Evolutionary conservation across 164 flowering plant genomes (phyloP).

Genomic region (Vitis riparia): DNA sequence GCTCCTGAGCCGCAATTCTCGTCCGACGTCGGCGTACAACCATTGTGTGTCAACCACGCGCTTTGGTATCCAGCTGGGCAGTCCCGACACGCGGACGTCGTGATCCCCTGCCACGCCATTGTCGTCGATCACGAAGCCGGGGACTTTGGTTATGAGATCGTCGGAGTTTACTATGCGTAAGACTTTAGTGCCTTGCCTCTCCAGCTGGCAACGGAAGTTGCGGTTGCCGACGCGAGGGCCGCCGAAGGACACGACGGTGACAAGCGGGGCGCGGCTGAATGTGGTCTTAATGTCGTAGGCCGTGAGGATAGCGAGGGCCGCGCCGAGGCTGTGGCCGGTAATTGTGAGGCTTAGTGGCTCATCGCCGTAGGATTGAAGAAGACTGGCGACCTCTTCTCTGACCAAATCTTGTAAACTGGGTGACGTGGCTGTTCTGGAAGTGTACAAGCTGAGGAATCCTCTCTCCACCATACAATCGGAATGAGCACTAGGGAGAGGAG

Average conservation of each 20-base stretch:
- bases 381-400: slow-evolving; percentile 40
- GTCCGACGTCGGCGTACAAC: slow-evolving; percentile 53
- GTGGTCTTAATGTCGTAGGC: slow-evolving; percentile 55
- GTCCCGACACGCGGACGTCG: slow-evolving; percentile 3
- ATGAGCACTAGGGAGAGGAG: slow-evolving; percentile 24
- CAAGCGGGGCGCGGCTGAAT: slow-evolving; percentile 35
- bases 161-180: slow-evolving; percentile 66
- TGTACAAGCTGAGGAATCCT: slow-evolving; percentile 75
- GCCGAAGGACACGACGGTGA: slow-evolving; percentile 70
- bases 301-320: slow-evolving; percentile 62
- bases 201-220: slow-evolving; percentile 40
- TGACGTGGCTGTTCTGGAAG: slow-evolving; percentile 24
- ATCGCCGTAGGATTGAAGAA: slow-evolving; percentile 39
- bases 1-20: slow-evolving; percentile 44
- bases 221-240: slow-evolving; percentile 74
- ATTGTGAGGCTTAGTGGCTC: slow-evolving; percentile 66
- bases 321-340: slow-evolving; percentile 85
- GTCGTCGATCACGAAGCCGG: slow-evolving; percentile 55
- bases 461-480: slow-evolving; percentile 57
- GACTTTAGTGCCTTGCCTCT: slow-evolving; percentile 46
- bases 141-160: slow-evolving; percentile 66
- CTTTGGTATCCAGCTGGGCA: slow-evolving; percentile 33
- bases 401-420: slow-evolving; percentile 48
- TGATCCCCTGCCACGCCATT: not conserved
- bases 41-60: slow-evolving; percentile 34